Evolutionary conservation across 1,284 basidiomycete species (phyloP).

Genomic region (Cryptococcus maquisensis): DNA sequence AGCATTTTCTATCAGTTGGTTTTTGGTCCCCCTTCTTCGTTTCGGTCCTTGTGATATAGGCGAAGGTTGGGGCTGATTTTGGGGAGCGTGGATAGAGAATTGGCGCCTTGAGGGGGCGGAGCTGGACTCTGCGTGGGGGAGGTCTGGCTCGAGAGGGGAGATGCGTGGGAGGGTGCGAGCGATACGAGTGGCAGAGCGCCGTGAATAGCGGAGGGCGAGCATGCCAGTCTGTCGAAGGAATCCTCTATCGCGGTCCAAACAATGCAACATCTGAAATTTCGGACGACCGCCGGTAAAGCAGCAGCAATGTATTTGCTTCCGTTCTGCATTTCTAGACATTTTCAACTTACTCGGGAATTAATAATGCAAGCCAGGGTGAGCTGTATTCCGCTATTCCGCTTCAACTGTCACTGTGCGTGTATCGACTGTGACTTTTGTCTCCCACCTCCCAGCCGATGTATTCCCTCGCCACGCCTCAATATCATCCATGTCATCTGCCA

Average conservation of each 20-base stretch:
- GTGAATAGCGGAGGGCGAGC: slow-evolving; percentile 4
- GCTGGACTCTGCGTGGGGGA: slow-evolving; percentile 16
- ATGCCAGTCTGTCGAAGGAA: not conserved
- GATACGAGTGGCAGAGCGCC: slow-evolving; percentile 1
- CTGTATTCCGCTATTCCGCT: too few species aligned
- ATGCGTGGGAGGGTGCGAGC: not conserved
- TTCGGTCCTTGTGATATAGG: not conserved
- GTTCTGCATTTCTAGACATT: too few species aligned
- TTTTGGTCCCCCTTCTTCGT: not conserved
- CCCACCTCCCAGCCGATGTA: too few species aligned
- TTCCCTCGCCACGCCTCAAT: too few species aligned
- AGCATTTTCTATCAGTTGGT: slow-evolving; percentile 7
- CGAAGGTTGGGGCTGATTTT: not conserved
- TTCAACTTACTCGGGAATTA: too few species aligned
- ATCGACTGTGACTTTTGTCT: too few species aligned
- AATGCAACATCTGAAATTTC: not conserved
- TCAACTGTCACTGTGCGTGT: too few species aligned
- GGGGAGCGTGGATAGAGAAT: not conserved
- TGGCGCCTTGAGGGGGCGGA: slow-evolving; percentile 10
- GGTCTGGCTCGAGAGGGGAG: not conserved
- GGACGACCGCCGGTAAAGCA: too few species aligned
- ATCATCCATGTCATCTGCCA: too few species aligned
- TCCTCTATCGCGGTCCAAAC: too few species aligned
- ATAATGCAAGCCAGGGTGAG: too few species aligned
- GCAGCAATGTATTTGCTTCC: too few species aligned